Conservation (phyloP, 2,329 filamentous ascomycete genomes). For the Endoconidiophora polonica region DNA sequence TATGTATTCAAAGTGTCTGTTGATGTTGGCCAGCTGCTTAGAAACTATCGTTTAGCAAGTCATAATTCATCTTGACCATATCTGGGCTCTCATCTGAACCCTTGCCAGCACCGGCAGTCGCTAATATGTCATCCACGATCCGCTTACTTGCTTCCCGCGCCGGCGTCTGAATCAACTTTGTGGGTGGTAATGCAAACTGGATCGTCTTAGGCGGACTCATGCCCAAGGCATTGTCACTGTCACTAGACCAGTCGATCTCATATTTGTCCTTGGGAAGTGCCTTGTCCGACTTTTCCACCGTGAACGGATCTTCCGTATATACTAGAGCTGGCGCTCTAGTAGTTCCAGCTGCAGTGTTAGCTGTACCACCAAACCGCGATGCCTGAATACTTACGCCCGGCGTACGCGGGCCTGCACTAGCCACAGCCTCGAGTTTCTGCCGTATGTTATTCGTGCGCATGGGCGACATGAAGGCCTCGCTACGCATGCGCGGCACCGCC, state of each 20-base stretch:
- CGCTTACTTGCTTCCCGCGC: constrained; percentile 65
- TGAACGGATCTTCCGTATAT: constrained; percentile 26
- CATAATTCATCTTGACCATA: constrained; percentile 47
- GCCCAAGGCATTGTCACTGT: constrained; percentile 51
- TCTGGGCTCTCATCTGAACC: constrained; percentile 45
- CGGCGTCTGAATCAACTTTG: constrained; percentile 63
- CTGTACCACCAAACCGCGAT: not conserved
- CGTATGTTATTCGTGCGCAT: constrained; percentile 27
- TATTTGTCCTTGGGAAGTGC: constrained; percentile 23
- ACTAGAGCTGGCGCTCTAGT: not conserved
- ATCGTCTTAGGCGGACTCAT: constrained; percentile 91
- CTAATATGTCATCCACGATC: constrained; percentile 65
- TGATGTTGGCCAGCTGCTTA: constrained; percentile 18
- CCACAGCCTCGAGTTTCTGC: constrained; percentile 26
- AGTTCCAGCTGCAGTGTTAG: not conserved
- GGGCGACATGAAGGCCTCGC: constrained; percentile 72
- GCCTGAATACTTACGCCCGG: constrained; percentile 80
- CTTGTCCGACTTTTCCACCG: constrained; percentile 11
- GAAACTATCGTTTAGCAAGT: constrained; percentile 43
- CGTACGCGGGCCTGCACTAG: constrained; percentile 38
- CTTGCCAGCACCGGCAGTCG: constrained; percentile 51
- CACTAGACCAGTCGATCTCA: constrained; percentile 58
- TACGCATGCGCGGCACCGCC: constrained; percentile 64
- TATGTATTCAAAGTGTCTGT: no score
- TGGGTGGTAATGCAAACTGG: constrained; percentile 58